Evolutionary conservation across 2,329 filamentous ascomycete species (phyloP), one percentile per base, ranked within the genome.

Genomic region (Sporothrix schenckii): DNA sequence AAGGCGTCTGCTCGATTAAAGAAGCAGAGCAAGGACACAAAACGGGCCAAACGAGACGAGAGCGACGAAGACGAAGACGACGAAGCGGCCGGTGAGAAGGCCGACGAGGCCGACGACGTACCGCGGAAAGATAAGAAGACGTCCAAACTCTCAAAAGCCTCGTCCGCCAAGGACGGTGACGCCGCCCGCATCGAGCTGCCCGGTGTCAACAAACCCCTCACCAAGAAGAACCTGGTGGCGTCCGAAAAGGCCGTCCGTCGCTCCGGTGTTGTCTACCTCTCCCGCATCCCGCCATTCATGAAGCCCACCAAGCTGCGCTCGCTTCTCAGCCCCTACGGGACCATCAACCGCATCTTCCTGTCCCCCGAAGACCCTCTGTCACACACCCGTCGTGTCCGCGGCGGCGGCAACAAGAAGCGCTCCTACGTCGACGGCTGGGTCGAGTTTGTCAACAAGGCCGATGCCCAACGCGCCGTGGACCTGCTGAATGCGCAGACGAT

Each of bases 341-440:
- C 84, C 52, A 87, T 94, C 76, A 91, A 91, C 76, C 89, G 91
- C 75, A 89, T 93, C 70, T 94, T 94, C 81, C 85, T 94, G 21
- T 88, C 91, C 0, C 92, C 92, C 14, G 92, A 95, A 80, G 89
- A 93, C 76, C 86, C 89, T 0, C 79, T 86, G 3, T 84, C 86
- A 6, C 91, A 92, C 75, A 82, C 87, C 9, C 85, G 88, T 34
- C 89, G 92, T 41, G 84, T 93, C 14, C 86, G 86, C 69, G 86
- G 85, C 66, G 92, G 93, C 66, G 92, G 92, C 71, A 95, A 94
- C 81, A 93, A 93, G 82, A 93, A 93, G 80, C 87, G 89, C 72
- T 87, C 87, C n/a, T 95, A 89, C 80, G 90, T 88, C 3, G 93
- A 96, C 79, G 93, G 92, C 60, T 96, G 92, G 92, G 88, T 95